Base-by-base conservation (phyloP, 148 eudicot genomes). In the Nepenthes gracilis region DNA sequence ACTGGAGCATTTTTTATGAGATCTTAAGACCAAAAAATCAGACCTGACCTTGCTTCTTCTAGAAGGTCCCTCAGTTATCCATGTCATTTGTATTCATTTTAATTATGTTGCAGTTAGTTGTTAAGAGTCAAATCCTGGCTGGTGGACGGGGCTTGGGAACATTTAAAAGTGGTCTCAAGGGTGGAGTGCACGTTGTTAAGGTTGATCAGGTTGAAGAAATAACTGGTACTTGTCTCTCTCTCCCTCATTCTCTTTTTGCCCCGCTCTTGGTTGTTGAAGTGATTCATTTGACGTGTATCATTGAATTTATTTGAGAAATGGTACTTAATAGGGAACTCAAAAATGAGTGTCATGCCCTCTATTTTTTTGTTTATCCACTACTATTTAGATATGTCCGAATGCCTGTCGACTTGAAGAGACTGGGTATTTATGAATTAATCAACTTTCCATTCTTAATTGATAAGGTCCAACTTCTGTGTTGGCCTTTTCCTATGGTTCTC, bases 121-220 rank as follows among this genome's bases (percentile, higher is more conserved):
- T 88, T 64, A 93, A 93, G 81, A 88, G 96, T 65, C 96, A 88
- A 84, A 73, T 93, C 58, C 91, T 93, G 66, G 98, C 96, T 74
- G 96, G 98, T 73, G 98, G 96, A 36, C 81, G 96, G 68, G 98
- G 98, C 54, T 68, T 93, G 73, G 98, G 96, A 62, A 93, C 87
- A 14, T 93, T 93, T 74, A 86, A 86, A 75, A 88, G 69, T 69
- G 98, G 96, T 38, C 74, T 86, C 32, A 71, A 88, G 75, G 96
- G 98, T 57, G 98, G 98, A 56, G 96, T 93, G 53, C 96, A 88
- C 67, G 86, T 93, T 64, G 98, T 93, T 58, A 84, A 88, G 77
- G 70, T 82, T 49, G 87, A 86, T 38, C 74, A 86, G 65, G 95
- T 77, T 64, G 87, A 82, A 74, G 89, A 82, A 9, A 74, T 74